Base-by-base conservation (phyloP, 2,329 filamentous ascomycete species). In the Aureobasidium vineae region DNA sequence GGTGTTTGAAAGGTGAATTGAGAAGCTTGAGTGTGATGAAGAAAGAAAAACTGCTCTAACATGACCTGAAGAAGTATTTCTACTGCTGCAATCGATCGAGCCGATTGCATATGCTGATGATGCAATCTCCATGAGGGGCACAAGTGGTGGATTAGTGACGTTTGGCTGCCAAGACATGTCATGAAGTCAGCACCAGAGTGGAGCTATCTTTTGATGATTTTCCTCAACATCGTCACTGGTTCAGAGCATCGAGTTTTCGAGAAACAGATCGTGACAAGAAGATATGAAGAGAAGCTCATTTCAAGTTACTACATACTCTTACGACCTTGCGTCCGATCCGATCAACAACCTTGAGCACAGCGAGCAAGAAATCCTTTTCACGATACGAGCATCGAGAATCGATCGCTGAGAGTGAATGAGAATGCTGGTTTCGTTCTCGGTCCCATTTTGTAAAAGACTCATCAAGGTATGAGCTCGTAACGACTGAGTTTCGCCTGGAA, bases 1-100 rank as follows among this genome's bases (percentile, higher is more conserved):
- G 76, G 63, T 31, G 56, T 33, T 40, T 45, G 38, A 28, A 23
- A 26, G 45, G 15, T 66, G 67, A 52, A 60, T 68, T 61, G 64
- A 43, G 65, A 64, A 43, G 52, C 54, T 61, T 65, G 40, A 65
- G 45, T 68, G 41, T 49, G 57, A 47, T 63, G 45, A 64, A 45
- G 61, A 54, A 64, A 54, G 33, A 36, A 54, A 45, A 64, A 36
- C 36, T 23, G 47, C 5, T 5, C 23, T 54, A 13, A 43, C 26
- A 38, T 49, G 61, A 64, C 33, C 13, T 54, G 47, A 64, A 64
- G 61, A 49, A 64, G 57, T 64, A 64, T 49, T 49, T 53, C 47
- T 53, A 49, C 57, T 61, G 57, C 57, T 54, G 61, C 49, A 43
- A 53, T 64, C 61, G 61, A 64, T 53, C 61, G 49, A 64, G 26